A percentile compares a stretch with the other conserved stretches of the same genome.
These are phyloP conservation scores for Phytophthora citricola DNA, from an alignment of 352 stramenopile genomes.

Conservation along the genomic window DNA sequence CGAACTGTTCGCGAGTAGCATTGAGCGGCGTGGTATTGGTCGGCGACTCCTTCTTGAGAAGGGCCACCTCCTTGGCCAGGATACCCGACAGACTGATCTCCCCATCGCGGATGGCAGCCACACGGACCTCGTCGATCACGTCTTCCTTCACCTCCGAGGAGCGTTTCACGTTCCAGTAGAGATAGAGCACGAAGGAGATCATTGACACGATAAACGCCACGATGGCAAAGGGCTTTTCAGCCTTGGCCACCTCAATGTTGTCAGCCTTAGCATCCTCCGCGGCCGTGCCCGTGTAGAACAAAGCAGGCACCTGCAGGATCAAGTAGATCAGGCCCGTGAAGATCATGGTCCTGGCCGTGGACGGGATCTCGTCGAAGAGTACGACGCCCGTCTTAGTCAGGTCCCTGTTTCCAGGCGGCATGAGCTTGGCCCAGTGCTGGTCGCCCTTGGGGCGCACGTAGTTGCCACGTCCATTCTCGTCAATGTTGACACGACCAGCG, in stretches of 20 bases:
- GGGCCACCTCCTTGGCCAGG: slow-evolving; percentile 76
- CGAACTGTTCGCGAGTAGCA: slow-evolving; percentile 54
- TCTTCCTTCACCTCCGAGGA: slow-evolving; percentile 73
- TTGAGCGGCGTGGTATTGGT: slow-evolving; percentile 60
- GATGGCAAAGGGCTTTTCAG: slow-evolving; percentile 91
- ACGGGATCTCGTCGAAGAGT: slow-evolving; percentile 87
- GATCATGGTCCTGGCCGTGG: slow-evolving; percentile 93
- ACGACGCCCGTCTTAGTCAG: slow-evolving; percentile 81
- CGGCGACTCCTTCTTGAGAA: slow-evolving; percentile 57
- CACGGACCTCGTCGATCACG: slow-evolving; percentile 74
- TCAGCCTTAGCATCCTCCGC: slow-evolving; percentile 72
- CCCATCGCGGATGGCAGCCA: slow-evolving; percentile 71
- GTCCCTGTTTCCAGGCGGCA: slow-evolving; percentile 73
- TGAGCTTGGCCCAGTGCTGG: slow-evolving; percentile 86
- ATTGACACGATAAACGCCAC: slow-evolving; percentile 91
- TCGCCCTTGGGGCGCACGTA: slow-evolving; percentile 85
- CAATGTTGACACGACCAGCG: slow-evolving; percentile 95
- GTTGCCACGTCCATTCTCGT: slow-evolving; percentile 83
- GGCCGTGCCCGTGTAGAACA: slow-evolving; percentile 87
- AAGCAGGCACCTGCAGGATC: slow-evolving; percentile 94
- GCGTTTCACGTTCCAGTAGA: slow-evolving; percentile 92
- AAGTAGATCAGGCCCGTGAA: slow-evolving; percentile 95
- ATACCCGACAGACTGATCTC: slow-evolving; percentile 86
- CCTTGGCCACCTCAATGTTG: slow-evolving; percentile 68
- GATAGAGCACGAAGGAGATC: slow-evolving; percentile 91